Conservation (phyloP, 495 filamentous ascomycete species). For the Tuber microsphaerosporum region DNA sequence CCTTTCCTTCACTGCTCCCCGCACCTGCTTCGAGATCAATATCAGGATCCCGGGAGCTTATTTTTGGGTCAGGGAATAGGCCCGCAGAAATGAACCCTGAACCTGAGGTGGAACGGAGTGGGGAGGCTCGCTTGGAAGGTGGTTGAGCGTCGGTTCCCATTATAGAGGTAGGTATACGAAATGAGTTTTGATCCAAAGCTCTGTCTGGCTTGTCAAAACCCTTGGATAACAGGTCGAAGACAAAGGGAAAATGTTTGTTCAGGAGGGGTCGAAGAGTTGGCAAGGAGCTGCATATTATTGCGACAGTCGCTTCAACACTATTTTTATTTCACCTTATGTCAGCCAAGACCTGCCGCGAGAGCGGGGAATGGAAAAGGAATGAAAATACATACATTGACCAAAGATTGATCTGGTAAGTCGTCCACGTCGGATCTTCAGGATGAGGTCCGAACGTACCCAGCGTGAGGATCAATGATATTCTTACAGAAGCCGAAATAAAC, state of each 20-base stretch:
- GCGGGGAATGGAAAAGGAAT: neutral
- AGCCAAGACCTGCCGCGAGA: neutral
- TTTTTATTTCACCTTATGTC: neutral
- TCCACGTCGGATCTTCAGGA: neutral
- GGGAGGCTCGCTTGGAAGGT: neutral
- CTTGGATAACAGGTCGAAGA: neutral
- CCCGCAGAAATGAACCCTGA: neutral
- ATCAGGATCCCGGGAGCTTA: neutral
- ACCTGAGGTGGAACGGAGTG: neutral
- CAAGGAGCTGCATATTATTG: constrained; percentile 12
- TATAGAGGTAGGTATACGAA: neutral
- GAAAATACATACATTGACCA: constrained; percentile 1
- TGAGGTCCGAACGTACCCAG: neutral
- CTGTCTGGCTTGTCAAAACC: neutral
- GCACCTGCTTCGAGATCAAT: neutral
- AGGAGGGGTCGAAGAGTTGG: constrained; percentile 12
- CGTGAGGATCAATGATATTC: neutral
- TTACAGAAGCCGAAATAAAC: neutral
- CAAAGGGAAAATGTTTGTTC: constrained; percentile 1
- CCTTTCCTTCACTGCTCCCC: neutral
- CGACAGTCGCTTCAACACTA: constrained; percentile 10
- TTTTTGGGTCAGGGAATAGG: neutral
- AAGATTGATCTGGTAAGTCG: neutral
- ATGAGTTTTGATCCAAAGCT: neutral
- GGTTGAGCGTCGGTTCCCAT: neutral